phyloP scores from a whole-genome alignment of 805 yeast species.

The Torulaspora maleeae region DNA sequence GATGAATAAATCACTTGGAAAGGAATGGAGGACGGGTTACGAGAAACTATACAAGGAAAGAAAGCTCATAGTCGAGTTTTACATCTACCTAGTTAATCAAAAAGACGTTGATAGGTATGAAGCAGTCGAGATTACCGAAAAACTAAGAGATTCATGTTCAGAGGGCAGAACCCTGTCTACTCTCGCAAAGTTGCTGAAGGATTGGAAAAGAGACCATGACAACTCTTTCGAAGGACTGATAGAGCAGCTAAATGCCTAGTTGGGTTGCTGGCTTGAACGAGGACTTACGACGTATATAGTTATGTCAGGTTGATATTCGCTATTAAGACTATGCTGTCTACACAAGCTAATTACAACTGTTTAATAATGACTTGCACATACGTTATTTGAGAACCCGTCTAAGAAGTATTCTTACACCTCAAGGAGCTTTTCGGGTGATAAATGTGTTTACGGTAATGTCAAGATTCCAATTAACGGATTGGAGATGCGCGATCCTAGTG shows the following conservation, averaged over 20 bases:
- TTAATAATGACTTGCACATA: too few species aligned
- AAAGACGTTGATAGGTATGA: conserved; percentile 21
- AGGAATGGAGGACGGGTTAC: conserved; percentile 27
- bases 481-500: not conserved
- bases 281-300: conserved; percentile 1
- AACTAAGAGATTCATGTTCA: conserved; percentile 7
- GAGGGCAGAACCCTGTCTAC: conserved; percentile 7
- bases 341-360: not conserved
- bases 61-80: conserved; percentile 31
- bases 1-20: conserved; percentile 30
- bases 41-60: conserved; percentile 27
- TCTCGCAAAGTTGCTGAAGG: conserved; percentile 21
- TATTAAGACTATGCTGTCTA: not conserved
- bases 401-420: too few species aligned
- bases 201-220: conserved; percentile 21
- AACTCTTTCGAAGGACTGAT: not conserved
- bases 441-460: not conserved
- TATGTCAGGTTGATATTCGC: not conserved
- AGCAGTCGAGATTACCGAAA: conserved; percentile 29
- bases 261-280: too few species aligned
- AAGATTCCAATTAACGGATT: not conserved
- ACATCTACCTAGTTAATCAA: conserved; percentile 29
- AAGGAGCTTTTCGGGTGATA: not conserved
- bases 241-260: not conserved
- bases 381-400: too few species aligned